Evolutionary conservation across 192 early-diverging fungal species (phyloP).

Genomic region (Coemansia asiatica): DNA sequence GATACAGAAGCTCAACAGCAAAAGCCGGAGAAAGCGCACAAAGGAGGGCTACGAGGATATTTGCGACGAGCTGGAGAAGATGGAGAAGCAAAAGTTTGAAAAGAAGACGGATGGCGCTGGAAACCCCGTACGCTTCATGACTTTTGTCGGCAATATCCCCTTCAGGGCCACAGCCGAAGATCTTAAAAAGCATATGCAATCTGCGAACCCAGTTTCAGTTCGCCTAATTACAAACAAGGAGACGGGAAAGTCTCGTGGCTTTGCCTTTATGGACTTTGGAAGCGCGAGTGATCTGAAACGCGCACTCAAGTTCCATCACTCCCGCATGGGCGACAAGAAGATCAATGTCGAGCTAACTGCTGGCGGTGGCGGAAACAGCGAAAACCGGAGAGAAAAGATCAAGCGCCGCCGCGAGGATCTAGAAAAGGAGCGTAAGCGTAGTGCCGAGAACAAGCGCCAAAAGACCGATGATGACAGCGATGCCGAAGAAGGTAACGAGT

Average conservation of each 20-base stretch:
- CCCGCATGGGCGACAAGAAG: slow-evolving; percentile 60
- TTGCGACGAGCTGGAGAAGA: slow-evolving; percentile 1
- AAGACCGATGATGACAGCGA: slow-evolving; percentile 10
- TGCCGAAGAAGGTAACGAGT: slow-evolving; percentile 4
- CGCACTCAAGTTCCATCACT: slow-evolving; percentile 66
- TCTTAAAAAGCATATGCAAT: slow-evolving; percentile 61
- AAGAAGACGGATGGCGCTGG: slow-evolving; percentile 21
- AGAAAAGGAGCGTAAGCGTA: slow-evolving; percentile 40
- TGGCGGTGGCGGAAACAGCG: slow-evolving; percentile 69
- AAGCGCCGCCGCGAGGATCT: slow-evolving; percentile 38
- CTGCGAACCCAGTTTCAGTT: slow-evolving; percentile 59
- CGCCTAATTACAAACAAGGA: slow-evolving; percentile 69
- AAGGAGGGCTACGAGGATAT: background rate
- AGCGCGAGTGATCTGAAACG: slow-evolving; percentile 58
- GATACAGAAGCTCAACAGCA: slow-evolving; percentile 11
- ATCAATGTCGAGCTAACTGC: slow-evolving; percentile 76
- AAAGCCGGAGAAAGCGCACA: background rate
- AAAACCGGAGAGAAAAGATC: slow-evolving; percentile 37
- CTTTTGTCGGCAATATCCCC: slow-evolving; percentile 68
- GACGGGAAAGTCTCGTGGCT: slow-evolving; percentile 70
- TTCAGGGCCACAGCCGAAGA: slow-evolving; percentile 65
- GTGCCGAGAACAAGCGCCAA: slow-evolving; percentile 20
- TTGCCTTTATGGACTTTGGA: slow-evolving; percentile 71
- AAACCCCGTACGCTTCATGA: slow-evolving; percentile 52
- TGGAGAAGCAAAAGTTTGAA: slow-evolving; percentile 35